These are phyloP conservation scores for Jamesozyma hellenica DNA, from an alignment of 805 yeast genomes.

Conservation along the genomic window DNA sequence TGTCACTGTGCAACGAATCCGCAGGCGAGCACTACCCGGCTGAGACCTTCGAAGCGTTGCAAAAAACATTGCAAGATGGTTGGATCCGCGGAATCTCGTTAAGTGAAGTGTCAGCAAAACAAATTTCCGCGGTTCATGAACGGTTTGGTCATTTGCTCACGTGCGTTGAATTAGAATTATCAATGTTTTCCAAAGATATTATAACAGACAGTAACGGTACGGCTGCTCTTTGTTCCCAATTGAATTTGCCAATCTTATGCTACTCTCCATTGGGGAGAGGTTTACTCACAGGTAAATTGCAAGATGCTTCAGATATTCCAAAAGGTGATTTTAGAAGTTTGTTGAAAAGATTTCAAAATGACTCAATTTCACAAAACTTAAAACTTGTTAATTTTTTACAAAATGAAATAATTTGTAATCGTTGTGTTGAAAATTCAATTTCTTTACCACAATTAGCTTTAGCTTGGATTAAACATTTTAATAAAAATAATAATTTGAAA, in stretches of 20 bases:
- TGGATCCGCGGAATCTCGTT: conserved; percentile 61
- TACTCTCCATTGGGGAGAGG: conserved; percentile 84
- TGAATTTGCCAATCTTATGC: conserved; percentile 57
- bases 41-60: conserved; percentile 46
- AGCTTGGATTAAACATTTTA: conserved; percentile 48
- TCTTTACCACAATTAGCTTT: conserved; percentile 62
- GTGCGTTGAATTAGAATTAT: conserved; percentile 71
- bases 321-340: conserved; percentile 43
- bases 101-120: conserved; percentile 57
- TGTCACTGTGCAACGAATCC: conserved; percentile 12
- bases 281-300: conserved; percentile 54
- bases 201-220: conserved; percentile 53
- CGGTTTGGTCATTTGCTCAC: conserved; percentile 43
- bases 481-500: conserved; percentile 20
- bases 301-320: conserved; percentile 38
- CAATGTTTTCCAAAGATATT: conserved; percentile 58
- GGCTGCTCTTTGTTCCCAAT: conserved; percentile 38
- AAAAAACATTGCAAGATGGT: conserved; percentile 52
- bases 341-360: conserved; percentile 51
- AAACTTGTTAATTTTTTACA: conserved; percentile 39
- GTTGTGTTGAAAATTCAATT: conserved; percentile 37
- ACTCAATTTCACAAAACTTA: conserved; percentile 46
- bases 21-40: conserved; percentile 32
- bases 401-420: conserved; percentile 36
- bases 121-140: conserved; percentile 49